Percentiles rank a stretch among this genome's conserved stretches.
phyloP scores from a whole-genome alignment of 2,329 filamentous ascomycete genomes.

The Colletotrichum sp. region DNA sequence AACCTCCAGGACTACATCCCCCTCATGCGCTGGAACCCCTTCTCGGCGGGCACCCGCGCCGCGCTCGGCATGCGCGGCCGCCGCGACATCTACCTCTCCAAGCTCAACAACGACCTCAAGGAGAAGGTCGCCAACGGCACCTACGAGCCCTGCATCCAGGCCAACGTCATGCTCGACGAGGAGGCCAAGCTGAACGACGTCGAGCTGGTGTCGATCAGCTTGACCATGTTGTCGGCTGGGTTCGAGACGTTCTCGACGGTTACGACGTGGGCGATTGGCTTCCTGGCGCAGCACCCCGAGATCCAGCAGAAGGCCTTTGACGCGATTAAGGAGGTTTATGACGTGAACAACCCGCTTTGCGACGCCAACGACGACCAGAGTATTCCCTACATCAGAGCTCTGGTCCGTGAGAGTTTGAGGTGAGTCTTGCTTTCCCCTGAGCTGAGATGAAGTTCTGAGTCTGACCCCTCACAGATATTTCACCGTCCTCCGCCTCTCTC shows the following conservation, averaged over 20 bases:
- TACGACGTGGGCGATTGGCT: constrained; percentile 30
- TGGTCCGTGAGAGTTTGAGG: constrained; percentile 76
- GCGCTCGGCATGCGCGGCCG: constrained; percentile 23
- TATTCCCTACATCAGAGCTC: constrained; percentile 75
- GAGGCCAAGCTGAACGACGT: constrained; percentile 52
- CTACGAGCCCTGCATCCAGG: constrained; percentile 69
- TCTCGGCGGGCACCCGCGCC: background rate
- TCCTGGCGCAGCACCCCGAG: constrained; percentile 30
- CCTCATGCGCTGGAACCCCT: constrained; percentile 20
- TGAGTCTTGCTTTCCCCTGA: background rate
- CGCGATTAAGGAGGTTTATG: constrained; percentile 61
- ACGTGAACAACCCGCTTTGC: constrained; percentile 77
- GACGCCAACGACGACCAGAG: constrained; percentile 76
- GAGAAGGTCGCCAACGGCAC: constrained; percentile 50
- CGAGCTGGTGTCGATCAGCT: constrained; percentile 69
- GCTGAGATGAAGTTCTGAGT: constrained; percentile 26
- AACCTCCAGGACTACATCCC: constrained; percentile 28
- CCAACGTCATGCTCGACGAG: constrained; percentile 68
- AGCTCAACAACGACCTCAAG: constrained; percentile 23
- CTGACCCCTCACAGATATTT: constrained; percentile 53
- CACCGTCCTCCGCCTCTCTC: constrained; percentile 69
- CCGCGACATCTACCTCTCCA: constrained; percentile 23
- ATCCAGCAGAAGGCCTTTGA: constrained; percentile 31
- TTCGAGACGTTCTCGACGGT: constrained; percentile 33
- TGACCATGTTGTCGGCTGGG: constrained; percentile 64